Evolutionary conservation across 2,329 filamentous ascomycete genomes (phyloP), one percentile per base, ranked within the genome.

Genomic region (Leptographium lundbergii): DNA sequence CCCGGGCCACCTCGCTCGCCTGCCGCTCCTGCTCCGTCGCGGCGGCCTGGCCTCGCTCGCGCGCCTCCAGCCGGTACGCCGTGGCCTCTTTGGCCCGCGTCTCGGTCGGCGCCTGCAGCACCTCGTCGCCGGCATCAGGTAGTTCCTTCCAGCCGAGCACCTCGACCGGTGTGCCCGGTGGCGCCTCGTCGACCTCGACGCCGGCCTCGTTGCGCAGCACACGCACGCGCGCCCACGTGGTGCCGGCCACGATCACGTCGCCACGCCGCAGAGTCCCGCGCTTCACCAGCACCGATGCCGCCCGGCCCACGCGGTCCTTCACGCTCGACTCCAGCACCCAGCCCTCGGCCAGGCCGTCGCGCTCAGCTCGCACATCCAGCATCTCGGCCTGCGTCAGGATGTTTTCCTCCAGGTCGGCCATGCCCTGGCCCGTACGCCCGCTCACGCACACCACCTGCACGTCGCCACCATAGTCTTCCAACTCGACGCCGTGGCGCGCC

Each of bases 381-480:
- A 97, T 84, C 69, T 99, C 94, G 1, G 91, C 88, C 6, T 96
- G 80, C 0, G 89, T 87, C 25, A 94, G 75, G 54, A 92, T 89
- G 55, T 88, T 91, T 75, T 99, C 95, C 73, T 97, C 94, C 2
- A 99, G 80, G 56, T 95, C 88, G 19, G 84, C 77, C 86, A 99
- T 97, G 55, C 94, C 94, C 69, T 87, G 77, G 1, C 94, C 94
- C 0, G 94, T 97, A 75, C 94, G 96, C 52, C 92, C 95, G 68
- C 90, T 95, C 47, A 99, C 91, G 58, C 81, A 83, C 2, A 97
- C 89, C 22, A 91, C 89, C 71, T 97, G 94, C 22, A 94, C 89
- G 63, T 99, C 94, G 60, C 94, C 94, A 48, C 94, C 94, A 67
- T 84, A 95, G 68, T 97, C 94, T 74, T 99, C 94, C 58, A 99